phyloP scores from a whole-genome alignment of 2,329 filamentous ascomycete genomes.

The Dactylellina haptotyla region DNA sequence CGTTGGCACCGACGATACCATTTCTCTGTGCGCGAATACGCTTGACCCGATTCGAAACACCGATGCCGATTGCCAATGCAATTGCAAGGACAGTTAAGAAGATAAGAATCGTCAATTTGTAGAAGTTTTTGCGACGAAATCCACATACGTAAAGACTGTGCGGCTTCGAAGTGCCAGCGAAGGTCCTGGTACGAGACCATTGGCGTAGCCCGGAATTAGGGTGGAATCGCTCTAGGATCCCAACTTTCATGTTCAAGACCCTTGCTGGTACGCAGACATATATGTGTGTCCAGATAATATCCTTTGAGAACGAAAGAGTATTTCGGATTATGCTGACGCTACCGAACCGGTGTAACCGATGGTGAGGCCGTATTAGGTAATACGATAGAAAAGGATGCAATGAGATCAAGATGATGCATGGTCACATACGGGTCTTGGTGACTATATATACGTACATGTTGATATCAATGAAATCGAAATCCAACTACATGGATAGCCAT shows the following conservation, averaged over 20 bases:
- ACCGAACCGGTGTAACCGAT: too few species aligned
- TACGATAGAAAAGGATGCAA: too few species aligned
- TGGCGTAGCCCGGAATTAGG: slow-evolving; percentile 55
- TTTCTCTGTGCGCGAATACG: slow-evolving; percentile 45
- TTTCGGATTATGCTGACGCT: too few species aligned
- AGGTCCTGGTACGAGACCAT: slow-evolving; percentile 56
- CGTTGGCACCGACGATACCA: slow-evolving; percentile 47
- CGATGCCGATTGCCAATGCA: slow-evolving; percentile 49
- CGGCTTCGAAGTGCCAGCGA: slow-evolving; percentile 57
- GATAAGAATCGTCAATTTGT: slow-evolving; percentile 52
- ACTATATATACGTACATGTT: too few species aligned
- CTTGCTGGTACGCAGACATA: too few species aligned
- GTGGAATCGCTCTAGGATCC: slow-evolving; percentile 49
- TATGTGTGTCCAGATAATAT: too few species aligned
- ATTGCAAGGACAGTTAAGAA: slow-evolving; percentile 52
- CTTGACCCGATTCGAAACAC: slow-evolving; percentile 51
- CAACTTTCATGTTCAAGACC: slow-evolving; percentile 29
- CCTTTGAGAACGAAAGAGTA: too few species aligned
- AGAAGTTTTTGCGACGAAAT: slow-evolving; percentile 57
- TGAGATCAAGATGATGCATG: too few species aligned
- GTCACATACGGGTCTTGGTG: too few species aligned
- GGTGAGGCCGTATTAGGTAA: too few species aligned
- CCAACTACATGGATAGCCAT: too few species aligned
- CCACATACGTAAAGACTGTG: slow-evolving; percentile 57
- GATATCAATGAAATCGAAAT: too few species aligned